These are phyloP conservation scores for Glonium stellatum DNA, from an alignment of 495 filamentous ascomycete genomes.

Conservation along the genomic window DNA sequence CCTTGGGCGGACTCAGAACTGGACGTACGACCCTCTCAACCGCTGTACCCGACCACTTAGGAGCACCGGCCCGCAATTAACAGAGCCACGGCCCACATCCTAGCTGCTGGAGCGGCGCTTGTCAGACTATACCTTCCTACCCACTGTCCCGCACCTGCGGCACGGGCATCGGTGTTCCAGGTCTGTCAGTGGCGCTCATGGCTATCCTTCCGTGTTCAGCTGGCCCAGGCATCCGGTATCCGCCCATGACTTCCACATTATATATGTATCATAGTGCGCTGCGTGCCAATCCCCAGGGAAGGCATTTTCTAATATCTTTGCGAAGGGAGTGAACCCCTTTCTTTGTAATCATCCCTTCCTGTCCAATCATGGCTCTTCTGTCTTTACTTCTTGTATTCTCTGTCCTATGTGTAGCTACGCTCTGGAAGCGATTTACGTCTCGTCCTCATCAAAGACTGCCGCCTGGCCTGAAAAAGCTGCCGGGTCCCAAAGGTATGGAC, in stretches of 20 bases:
- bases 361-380: slow-evolving; percentile 21
- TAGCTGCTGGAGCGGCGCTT: background rate
- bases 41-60: background rate
- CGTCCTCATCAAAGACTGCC: slow-evolving; percentile 21
- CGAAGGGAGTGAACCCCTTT: background rate
- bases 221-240: background rate
- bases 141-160: background rate
- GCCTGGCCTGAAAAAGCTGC: slow-evolving; percentile 30
- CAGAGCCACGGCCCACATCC: background rate
- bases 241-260: background rate
- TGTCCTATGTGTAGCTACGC: slow-evolving; percentile 4
- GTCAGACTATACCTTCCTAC: background rate
- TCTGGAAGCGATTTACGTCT: slow-evolving; percentile 20
- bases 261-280: background rate
- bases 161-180: background rate
- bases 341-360: background rate
- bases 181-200: background rate
- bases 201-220: background rate
- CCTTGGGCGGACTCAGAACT: background rate
- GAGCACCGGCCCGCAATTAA: background rate
- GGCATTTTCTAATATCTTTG: background rate
- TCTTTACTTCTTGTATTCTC: slow-evolving; percentile 16
- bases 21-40: no score
- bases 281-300: background rate
- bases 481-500: slow-evolving; percentile 34